A percentile compares a stretch with the other conserved stretches of the same genome.
Evolutionary conservation across 352 stramenopile genomes (phyloP).

Genomic region (Albugo candida): DNA sequence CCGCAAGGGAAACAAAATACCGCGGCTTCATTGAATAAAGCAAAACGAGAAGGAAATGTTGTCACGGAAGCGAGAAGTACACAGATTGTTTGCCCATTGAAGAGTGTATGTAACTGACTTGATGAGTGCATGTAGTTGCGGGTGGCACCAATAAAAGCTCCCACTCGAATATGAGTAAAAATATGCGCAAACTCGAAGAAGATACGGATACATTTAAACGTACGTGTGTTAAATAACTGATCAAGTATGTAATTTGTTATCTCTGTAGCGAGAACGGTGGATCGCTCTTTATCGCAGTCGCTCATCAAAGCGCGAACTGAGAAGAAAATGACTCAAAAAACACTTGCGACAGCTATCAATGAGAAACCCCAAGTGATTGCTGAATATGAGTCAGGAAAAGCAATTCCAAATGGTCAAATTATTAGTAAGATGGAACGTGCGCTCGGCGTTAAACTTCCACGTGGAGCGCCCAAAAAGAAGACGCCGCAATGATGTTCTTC

Average conservation of each 20-base stretch:
- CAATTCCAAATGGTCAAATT: conserved; percentile 94
- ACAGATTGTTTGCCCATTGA: neutral
- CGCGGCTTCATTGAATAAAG: conserved; percentile 47
- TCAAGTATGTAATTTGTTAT: neutral
- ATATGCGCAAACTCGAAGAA: conserved; percentile 83
- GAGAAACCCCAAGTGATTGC: conserved; percentile 94
- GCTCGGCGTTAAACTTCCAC: conserved; percentile 77
- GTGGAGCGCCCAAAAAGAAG: conserved; percentile 37
- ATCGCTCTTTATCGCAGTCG: conserved; percentile 77
- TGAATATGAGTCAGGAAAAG: conserved; percentile 95
- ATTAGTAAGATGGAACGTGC: conserved; percentile 93
- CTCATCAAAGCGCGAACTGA: conserved; percentile 90
- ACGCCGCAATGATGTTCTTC: conserved; percentile 3
- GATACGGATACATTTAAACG: conserved; percentile 81
- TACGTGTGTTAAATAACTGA: conserved; percentile 13
- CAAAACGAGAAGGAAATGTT: conserved; percentile 46
- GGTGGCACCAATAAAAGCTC: conserved; percentile 74
- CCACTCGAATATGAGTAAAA: conserved; percentile 46
- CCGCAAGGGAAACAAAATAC: no score
- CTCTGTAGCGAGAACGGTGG: conserved; percentile 36
- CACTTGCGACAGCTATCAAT: conserved; percentile 88
- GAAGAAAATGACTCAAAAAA: conserved; percentile 98
- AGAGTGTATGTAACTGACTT: neutral
- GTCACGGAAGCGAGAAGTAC: conserved; percentile 55
- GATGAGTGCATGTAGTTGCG: conserved; percentile 16